These are phyloP conservation scores for Artemisia tridentata DNA, from an alignment of 129 eudicot species.

Conservation along the genomic window DNA sequence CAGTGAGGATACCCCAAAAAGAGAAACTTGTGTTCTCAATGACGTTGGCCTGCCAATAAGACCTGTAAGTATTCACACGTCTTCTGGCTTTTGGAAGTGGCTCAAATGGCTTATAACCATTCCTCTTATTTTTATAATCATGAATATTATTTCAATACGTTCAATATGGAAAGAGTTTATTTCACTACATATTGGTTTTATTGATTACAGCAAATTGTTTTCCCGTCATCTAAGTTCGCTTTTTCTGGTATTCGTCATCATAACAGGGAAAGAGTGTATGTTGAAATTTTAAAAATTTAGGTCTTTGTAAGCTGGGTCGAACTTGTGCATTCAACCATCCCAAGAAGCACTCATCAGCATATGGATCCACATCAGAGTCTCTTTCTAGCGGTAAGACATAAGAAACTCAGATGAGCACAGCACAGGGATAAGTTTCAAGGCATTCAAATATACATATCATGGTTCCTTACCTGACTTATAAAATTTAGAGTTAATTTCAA, in stretches of 20 bases:
- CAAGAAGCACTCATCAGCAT: conserved; percentile 4
- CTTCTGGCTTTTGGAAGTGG: conserved; percentile 18
- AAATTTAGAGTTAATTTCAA: no score
- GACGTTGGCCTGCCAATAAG: conserved; percentile 61
- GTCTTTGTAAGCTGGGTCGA: conserved; percentile 40
- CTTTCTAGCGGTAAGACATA: conserved; percentile 16
- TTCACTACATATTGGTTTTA: conserved; percentile 1
- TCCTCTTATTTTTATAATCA: conserved; percentile 13
- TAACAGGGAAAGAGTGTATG: conserved; percentile 46
- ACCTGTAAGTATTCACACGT: conserved; percentile 49
- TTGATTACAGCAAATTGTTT: neutral
- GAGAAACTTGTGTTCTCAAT: conserved; percentile 32
- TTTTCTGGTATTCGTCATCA: conserved; percentile 6
- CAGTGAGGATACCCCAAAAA: conserved; percentile 11
- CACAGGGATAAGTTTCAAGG: conserved; percentile 16
- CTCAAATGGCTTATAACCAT: neutral
- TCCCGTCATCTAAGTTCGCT: neutral
- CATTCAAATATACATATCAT: conserved; percentile 5
- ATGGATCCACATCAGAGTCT: conserved; percentile 31
- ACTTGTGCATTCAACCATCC: no score
- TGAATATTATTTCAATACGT: neutral
- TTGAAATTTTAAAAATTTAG: conserved; percentile 36
- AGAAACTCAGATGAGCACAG: conserved; percentile 15
- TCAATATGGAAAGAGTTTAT: neutral
- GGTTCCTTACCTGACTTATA: conserved; percentile 10